phyloP scores from a whole-genome alignment of 2,329 filamentous ascomycete genomes.

The Xylaria sp. region DNA sequence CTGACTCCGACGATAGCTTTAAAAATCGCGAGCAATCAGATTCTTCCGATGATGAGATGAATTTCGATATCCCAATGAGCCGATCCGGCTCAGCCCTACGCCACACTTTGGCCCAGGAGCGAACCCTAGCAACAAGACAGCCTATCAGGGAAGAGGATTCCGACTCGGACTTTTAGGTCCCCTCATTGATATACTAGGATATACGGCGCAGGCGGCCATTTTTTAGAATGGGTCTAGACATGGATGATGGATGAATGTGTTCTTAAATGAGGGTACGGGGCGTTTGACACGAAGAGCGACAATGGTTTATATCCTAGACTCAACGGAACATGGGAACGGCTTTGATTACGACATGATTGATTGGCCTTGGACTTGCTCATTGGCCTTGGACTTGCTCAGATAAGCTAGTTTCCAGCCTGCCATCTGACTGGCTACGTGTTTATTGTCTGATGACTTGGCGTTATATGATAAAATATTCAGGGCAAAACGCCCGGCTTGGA shows the following conservation, averaged over 20 bases:
- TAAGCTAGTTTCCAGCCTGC: neutral
- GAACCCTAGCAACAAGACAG: constrained; percentile 6
- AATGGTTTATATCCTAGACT: constrained; percentile 15
- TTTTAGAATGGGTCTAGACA: neutral
- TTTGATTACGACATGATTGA: neutral
- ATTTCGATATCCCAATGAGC: constrained; percentile 42
- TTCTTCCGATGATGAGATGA: constrained; percentile 42
- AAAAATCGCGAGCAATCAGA: constrained; percentile 24
- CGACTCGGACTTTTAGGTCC: constrained; percentile 17
- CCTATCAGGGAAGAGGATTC: constrained; percentile 24
- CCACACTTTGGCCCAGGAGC: constrained; percentile 17
- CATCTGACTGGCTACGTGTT: constrained; percentile 13
- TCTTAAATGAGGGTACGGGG: constrained; percentile 9
- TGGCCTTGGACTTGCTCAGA: neutral
- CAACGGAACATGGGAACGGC: neutral
- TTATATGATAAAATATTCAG: constrained; percentile 3
- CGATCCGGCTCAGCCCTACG: constrained; percentile 31
- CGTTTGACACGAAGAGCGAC: constrained; percentile 21
- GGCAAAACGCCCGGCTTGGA: neutral
- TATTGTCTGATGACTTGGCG: constrained; percentile 22
- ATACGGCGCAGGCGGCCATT: neutral
- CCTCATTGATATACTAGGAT: constrained; percentile 12
- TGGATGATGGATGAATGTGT: constrained; percentile 1
- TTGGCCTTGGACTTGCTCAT: neutral
- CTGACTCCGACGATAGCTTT: constrained; percentile 36